phyloP scores from a whole-genome alignment of 73 alveolate genomes.

The Diophrys appendiculata region DNA sequence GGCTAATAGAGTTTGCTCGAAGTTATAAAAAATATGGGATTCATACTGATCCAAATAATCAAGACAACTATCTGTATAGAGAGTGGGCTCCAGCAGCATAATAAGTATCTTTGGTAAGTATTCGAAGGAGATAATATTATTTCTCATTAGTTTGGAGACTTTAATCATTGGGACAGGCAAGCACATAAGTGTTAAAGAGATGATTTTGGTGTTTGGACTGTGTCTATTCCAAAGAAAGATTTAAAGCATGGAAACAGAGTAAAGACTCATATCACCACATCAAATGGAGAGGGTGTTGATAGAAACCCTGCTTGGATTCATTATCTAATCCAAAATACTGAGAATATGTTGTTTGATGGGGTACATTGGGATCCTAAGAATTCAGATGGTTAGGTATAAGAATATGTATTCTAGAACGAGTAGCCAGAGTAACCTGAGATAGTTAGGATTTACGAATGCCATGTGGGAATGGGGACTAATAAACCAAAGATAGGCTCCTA shows the following conservation, averaged over 20 bases:
- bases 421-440: slow-evolving; percentile 82
- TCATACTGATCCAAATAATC: slow-evolving; percentile 38
- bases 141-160: slow-evolving; percentile 65
- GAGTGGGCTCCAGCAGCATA: slow-evolving; percentile 96
- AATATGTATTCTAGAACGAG: slow-evolving; percentile 69
- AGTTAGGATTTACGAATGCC: slow-evolving; percentile 95
- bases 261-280: slow-evolving; percentile 46
- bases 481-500: slow-evolving; percentile 92
- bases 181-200: slow-evolving; percentile 47
- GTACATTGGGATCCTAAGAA: slow-evolving; percentile 88
- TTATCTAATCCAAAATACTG: slow-evolving; percentile 68
- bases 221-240: slow-evolving; percentile 39
- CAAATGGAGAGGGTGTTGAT: slow-evolving; percentile 45
- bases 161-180: slow-evolving; percentile 71
- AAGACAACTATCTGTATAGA: slow-evolving; percentile 65
- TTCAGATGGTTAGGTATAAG: too few relatives aligned
- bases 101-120: slow-evolving; percentile 79
- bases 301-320: slow-evolving; percentile 80
- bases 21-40: slow-evolving; percentile 70
- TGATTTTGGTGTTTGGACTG: slow-evolving; percentile 67
- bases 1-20: too few relatives aligned
- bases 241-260: slow-evolving; percentile 32
- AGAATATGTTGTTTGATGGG: slow-evolving; percentile 69
- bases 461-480: slow-evolving; percentile 89
- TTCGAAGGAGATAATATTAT: slow-evolving; percentile 56